Conservation (phyloP, 2,329 filamentous ascomycete genomes). For the Cercospora sp. region DNA sequence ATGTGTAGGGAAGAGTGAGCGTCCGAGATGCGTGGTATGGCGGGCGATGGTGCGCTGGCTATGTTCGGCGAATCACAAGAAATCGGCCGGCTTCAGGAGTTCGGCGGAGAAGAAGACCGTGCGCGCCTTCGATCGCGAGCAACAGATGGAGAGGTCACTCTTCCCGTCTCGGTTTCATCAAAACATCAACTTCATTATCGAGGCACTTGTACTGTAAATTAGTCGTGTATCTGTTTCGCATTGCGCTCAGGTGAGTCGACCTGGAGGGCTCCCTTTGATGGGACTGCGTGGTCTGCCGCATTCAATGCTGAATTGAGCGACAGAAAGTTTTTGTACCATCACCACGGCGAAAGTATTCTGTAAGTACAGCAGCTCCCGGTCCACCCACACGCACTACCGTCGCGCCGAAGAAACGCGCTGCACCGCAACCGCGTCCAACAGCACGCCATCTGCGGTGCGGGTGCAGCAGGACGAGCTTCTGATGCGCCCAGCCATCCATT, state of each 20-base stretch:
- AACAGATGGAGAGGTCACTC: neutral
- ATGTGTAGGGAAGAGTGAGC: neutral
- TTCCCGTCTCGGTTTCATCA: neutral
- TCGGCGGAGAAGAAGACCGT: constrained; percentile 5
- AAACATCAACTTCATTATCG: neutral
- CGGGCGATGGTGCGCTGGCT: neutral
- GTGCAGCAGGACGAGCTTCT: constrained; percentile 6
- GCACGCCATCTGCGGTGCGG: neutral
- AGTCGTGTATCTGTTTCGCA: neutral
- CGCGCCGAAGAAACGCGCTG: neutral
- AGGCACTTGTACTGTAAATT: constrained; percentile 4
- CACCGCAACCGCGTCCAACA: neutral
- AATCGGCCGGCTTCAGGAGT: constrained; percentile 10
- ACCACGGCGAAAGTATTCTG: neutral
- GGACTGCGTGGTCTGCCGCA: neutral
- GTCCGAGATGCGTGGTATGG: neutral
- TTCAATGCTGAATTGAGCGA: constrained; percentile 8
- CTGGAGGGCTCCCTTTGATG: neutral
- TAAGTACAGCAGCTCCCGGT: neutral
- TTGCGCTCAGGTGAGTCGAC: neutral
- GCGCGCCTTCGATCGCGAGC: neutral
- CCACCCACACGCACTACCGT: neutral
- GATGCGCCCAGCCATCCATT: neutral
- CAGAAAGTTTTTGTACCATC: constrained; percentile 9
- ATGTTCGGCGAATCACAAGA: constrained; percentile 8